A percentile compares a stretch with the other conserved stretches of the same genome.
phyloP scores from a whole-genome alignment of 495 filamentous ascomycete species.

The Parachaetomium inaequale region DNA sequence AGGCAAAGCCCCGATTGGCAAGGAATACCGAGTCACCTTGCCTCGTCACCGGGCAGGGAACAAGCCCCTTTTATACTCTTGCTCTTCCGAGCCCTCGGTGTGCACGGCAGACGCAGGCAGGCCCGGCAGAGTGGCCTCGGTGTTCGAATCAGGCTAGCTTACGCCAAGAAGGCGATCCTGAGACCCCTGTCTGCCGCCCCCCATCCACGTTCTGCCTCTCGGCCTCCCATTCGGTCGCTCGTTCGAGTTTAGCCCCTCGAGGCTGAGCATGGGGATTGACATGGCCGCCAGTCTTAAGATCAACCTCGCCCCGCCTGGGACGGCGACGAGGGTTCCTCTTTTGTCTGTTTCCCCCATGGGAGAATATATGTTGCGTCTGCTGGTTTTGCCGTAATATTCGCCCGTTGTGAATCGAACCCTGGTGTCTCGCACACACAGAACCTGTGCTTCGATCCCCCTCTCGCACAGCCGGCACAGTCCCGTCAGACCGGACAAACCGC shows the following conservation, averaged over 20 bases:
- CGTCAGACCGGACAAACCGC: not conserved
- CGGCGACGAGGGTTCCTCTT: slow-evolving; percentile 5
- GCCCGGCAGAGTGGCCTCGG: slow-evolving; percentile 11
- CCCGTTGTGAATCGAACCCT: not conserved
- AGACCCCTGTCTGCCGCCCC: slow-evolving; percentile 1
- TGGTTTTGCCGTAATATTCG: not conserved
- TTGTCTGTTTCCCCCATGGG: not conserved
- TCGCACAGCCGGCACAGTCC: not conserved
- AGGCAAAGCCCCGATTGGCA: slow-evolving; percentile 1
- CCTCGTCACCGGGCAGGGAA: not conserved
- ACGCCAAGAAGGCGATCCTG: not conserved
- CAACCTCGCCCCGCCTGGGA: slow-evolving; percentile 6
- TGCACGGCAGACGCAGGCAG: slow-evolving; percentile 1
- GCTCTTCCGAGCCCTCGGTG: slow-evolving; percentile 6
- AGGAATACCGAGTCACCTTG: not conserved
- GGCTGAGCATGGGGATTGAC: slow-evolving; percentile 13
- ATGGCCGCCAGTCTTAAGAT: slow-evolving; percentile 10
- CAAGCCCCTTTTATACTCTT: not conserved
- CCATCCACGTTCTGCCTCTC: slow-evolving; percentile 1
- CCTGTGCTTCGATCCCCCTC: not conserved
- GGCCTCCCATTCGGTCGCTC: slow-evolving; percentile 31
- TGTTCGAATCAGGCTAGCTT: slow-evolving; percentile 14
- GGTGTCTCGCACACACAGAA: not conserved
- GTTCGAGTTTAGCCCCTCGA: slow-evolving; percentile 32
- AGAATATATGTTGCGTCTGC: not conserved